Base-by-base conservation (phyloP, 2,329 filamentous ascomycete species). In the Talaromyces pinophilus region DNA sequence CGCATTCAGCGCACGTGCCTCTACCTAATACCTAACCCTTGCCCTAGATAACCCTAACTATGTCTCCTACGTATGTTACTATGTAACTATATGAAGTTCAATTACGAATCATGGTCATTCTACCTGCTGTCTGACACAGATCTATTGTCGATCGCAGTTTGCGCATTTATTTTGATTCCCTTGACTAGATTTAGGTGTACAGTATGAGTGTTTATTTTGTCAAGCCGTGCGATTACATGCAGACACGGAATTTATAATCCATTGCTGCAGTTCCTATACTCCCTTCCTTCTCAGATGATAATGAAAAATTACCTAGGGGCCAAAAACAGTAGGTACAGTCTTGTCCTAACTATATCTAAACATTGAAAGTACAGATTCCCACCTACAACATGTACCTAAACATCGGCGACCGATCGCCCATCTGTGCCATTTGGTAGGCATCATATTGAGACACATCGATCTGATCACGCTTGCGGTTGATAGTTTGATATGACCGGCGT, bases 401-500 rank as follows among this genome's bases (percentile, higher is more conserved):
- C 0, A 86, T 86, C 1, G 88, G 75, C 1, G 88, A 87, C 67
- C 82, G 83, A 71, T 91, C 88, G 0, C 88, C 88, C 73, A 84
- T 74, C 10, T 79, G 81, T 6, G 86, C 86, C 54, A 90, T 74
- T 71, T 89, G 83, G 71, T 86, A 81, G 0, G 78, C 76, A 3
- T 82, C 83, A 33, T 82, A 83, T 11, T 77, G 76, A 1, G 72
- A 79, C 0, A 73, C 74, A 65, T 86, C 76, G 59, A 77, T 78
- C n/a, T 72, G 74, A 10, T 83, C 83, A 5, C 89, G 80, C 71
- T 83, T 85, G 69, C 80, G 83, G 74, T 92, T 92, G 71, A 88
- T 84, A 0, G 77, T 71, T 17, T 77, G 76, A 70, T 92, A 92
- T 8, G 79, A 79, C 44, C 85, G 70, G 4, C 83, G 78, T 59